Evolutionary conservation across 164 flowering plant species (phyloP).

Genomic region (Vitis vinifera): ASM3070453v1 NC_081815.1:1574501-1575000

Average conservation of each 20-base stretch:
- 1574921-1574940: constrained; percentile 87
- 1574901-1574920: constrained; percentile 90
- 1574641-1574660: neutral
- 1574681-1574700: constrained; percentile 99
- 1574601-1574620: too few relatives aligned
- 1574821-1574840: neutral
- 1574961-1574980: neutral
- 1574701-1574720: constrained; percentile 94
- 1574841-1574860: neutral
- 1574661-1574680: constrained; percentile 49
- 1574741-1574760: constrained; percentile 43
- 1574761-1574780: neutral
- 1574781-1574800: neutral
- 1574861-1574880: constrained; percentile 6
- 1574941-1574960: neutral
- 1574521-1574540: too few relatives aligned
- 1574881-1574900: constrained; percentile 71
- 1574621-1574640: too few relatives aligned
- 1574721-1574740: constrained; percentile 72
- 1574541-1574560: too few relatives aligned
- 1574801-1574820: neutral
- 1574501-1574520: too few relatives aligned
- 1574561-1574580: too few relatives aligned
- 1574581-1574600: too few relatives aligned
- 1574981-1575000: neutral